Percentiles rank a stretch among this genome's conserved stretches.
These are phyloP conservation scores for Maudiozyma turicensis DNA, from an alignment of 805 yeast species.

Conservation along the genomic window DNA sequence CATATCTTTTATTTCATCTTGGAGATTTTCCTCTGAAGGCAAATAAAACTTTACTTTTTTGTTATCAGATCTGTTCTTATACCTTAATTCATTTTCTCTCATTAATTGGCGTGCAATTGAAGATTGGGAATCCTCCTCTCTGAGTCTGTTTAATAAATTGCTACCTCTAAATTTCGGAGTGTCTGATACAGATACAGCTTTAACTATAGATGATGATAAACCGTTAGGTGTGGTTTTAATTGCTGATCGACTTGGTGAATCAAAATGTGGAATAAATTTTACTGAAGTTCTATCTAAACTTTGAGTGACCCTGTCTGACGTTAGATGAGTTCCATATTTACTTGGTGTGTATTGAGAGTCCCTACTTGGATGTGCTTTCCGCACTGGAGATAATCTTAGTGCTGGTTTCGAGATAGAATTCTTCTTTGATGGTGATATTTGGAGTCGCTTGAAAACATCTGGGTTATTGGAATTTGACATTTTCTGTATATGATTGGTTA, in stretches of 20 bases:
- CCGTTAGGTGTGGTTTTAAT: neutral
- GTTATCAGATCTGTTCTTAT: conserved; percentile 1
- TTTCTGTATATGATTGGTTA: neutral
- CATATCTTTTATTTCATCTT: conserved; percentile 7
- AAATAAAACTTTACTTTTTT: conserved; percentile 27
- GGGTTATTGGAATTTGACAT: conserved; percentile 2
- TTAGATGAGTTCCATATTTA: neutral
- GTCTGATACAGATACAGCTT: neutral
- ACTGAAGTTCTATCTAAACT: conserved; percentile 3
- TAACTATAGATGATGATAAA: neutral
- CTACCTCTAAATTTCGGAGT: conserved; percentile 3
- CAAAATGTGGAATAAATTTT: conserved; percentile 6
- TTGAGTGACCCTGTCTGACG: neutral
- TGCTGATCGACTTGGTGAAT: conserved; percentile 13
- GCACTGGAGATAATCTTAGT: conserved; percentile 7
- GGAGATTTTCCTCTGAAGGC: conserved; percentile 8
- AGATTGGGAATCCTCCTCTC: conserved; percentile 1
- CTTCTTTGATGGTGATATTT: conserved; percentile 19
- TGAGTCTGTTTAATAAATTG: conserved; percentile 12
- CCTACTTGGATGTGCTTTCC: neutral
- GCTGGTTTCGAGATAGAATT: conserved; percentile 17
- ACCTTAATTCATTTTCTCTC: conserved; percentile 12
- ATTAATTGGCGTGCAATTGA: conserved; percentile 5
- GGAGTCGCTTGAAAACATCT: conserved; percentile 19
- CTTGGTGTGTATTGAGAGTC: conserved; percentile 2